These are phyloP conservation scores for Zopfia rhizophila DNA, from an alignment of 2,329 filamentous ascomycete genomes.

Conservation along the genomic window DNA sequence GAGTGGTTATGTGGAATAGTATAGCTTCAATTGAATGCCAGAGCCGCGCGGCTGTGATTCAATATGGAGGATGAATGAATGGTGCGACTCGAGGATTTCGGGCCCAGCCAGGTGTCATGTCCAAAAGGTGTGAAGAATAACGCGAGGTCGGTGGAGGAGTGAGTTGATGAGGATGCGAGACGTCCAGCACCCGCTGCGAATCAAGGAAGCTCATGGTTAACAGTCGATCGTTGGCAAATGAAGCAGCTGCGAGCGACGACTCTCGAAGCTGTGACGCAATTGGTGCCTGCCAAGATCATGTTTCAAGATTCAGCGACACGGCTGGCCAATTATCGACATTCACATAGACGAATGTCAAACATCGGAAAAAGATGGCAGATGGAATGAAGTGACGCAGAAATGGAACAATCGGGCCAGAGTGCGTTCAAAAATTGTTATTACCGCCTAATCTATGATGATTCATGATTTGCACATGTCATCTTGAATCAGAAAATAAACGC, in stretches of 20 bases:
- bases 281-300: conserved; percentile 26
- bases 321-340: conserved; percentile 28
- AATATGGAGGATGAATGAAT: conserved; percentile 2
- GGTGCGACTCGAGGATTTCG: conserved; percentile 22
- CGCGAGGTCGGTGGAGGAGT: conserved; percentile 4
- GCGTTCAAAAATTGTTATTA: conserved; percentile 15
- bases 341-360: conserved; percentile 2
- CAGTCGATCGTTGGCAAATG: conserved; percentile 23
- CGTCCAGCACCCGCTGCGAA: conserved; percentile 12
- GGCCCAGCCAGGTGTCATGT: conserved; percentile 26
- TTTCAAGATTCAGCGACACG: conserved; percentile 10
- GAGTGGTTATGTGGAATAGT: conserved; percentile 23
- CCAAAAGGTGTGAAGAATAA: conserved; percentile 8
- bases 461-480: conserved; percentile 12
- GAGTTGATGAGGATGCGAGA: conserved; percentile 6
- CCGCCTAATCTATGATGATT: conserved; percentile 16
- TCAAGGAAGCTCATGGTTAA: conserved; percentile 20
- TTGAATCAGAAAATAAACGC: conserved; percentile 18
- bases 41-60: too few relatives aligned
- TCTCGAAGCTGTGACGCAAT: conserved; percentile 26
- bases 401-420: too few relatives aligned
- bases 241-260: conserved; percentile 21
- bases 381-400: neutral
- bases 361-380: neutral
- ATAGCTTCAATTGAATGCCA: neutral